Percentiles rank a stretch among this genome's conserved stretches.
Evolutionary conservation across 139 green algal species (phyloP).

Genomic region (Ettlia oleoabundans): DNA sequence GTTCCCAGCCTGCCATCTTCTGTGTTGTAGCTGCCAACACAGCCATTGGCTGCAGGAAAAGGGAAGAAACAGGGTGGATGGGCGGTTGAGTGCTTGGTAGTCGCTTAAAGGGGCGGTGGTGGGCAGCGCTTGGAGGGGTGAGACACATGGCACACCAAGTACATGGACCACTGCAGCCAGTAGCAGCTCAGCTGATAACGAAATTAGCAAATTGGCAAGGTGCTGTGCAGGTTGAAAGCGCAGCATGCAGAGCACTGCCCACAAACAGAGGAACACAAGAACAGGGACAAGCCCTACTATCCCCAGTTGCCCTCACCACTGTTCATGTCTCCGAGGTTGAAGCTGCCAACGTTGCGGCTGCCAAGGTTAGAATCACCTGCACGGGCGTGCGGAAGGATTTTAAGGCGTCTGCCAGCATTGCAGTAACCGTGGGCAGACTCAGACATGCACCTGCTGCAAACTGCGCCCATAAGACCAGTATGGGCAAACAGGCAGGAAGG

Average conservation of each 20-base stretch:
- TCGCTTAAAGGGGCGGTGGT: too few relatives aligned
- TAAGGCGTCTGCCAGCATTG: too few relatives aligned
- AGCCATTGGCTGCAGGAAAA: neutral
- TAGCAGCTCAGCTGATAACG: neutral
- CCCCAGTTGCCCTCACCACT: neutral
- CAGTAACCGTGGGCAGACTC: too few relatives aligned
- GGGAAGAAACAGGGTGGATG: neutral
- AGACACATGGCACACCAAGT: neutral
- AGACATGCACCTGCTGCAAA: too few relatives aligned
- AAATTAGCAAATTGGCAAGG: neutral
- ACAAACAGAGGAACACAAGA: neutral
- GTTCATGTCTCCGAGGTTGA: slow-evolving; percentile 26
- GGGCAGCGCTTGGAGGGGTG: too few relatives aligned
- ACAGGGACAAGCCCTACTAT: neutral
- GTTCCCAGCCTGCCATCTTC: neutral
- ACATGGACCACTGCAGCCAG: neutral
- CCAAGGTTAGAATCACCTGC: slow-evolving; percentile 6
- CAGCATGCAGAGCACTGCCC: too few relatives aligned
- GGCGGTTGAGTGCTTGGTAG: neutral
- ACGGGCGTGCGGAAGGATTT: neutral
- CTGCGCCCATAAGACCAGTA: too few relatives aligned
- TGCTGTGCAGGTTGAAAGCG: neutral
- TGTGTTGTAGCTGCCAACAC: slow-evolving; percentile 28
- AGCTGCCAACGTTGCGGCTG: slow-evolving; percentile 15
- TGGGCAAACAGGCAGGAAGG: too few relatives aligned